Conservation (phyloP, 129 eudicot genomes). For the Escallonia herrerae region DNA sequence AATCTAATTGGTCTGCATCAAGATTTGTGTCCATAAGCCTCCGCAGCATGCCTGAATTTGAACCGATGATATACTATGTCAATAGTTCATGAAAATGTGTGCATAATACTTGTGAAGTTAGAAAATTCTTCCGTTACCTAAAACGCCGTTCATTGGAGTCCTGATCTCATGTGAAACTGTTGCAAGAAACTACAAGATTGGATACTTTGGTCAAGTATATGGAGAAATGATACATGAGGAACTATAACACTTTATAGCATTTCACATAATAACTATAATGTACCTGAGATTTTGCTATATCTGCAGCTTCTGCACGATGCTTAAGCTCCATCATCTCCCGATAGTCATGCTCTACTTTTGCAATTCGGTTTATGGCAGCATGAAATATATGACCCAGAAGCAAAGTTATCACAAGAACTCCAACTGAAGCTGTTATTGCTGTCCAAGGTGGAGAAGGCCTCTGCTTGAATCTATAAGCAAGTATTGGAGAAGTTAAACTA, state of each 20-base stretch:
- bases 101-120: neutral
- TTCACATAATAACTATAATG: neutral
- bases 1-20: conserved; percentile 63
- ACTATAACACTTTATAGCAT: neutral
- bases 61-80: neutral
- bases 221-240: neutral
- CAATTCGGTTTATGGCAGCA: conserved; percentile 62
- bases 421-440: conserved; percentile 47
- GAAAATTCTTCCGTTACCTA: conserved; percentile 41
- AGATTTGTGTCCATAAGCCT: conserved; percentile 92
- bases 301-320: conserved; percentile 88
- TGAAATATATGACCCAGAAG: conserved; percentile 64
- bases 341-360: conserved; percentile 47
- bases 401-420: conserved; percentile 49
- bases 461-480: conserved; percentile 58
- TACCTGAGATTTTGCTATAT: conserved; percentile 93
- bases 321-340: conserved; percentile 62
- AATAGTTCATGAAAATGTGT: neutral
- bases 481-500: neutral
- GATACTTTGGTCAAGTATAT: conserved; percentile 6
- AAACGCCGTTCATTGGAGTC: conserved; percentile 96
- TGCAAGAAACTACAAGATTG: conserved; percentile 69
- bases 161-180: conserved; percentile 96
- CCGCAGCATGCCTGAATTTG: conserved; percentile 76
- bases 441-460: conserved; percentile 63